phyloP scores from a whole-genome alignment of 129 eudicot genomes.

The Tagetes erecta region DNA sequence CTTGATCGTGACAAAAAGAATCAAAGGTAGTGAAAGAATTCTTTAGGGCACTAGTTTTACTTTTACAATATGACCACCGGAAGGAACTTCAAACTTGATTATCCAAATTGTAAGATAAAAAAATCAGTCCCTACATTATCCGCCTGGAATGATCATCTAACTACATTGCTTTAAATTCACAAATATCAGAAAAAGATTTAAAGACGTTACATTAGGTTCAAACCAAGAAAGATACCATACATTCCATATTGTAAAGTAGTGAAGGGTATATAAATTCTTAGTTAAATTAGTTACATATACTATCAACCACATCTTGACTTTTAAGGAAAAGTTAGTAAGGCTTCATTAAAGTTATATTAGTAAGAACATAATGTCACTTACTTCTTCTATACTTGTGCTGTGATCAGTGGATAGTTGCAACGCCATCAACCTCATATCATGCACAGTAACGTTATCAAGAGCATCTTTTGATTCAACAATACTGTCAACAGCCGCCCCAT shows the following conservation, averaged over 20 bases:
- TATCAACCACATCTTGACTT: background rate
- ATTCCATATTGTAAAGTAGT: conserved; percentile 6
- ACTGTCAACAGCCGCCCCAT: conserved; percentile 45
- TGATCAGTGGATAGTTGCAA: conserved; percentile 94
- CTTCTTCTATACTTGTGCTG: conserved; percentile 93
- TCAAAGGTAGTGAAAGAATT: conserved; percentile 19
- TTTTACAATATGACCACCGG: background rate
- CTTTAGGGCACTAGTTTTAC: conserved; percentile 9
- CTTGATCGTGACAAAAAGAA: conserved; percentile 18
- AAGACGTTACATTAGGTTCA: background rate
- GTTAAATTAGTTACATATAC: conserved; percentile 3
- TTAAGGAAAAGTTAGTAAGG: background rate
- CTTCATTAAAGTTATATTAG: conserved; percentile 8
- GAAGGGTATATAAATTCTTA: conserved; percentile 6
- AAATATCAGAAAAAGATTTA: conserved; percentile 12
- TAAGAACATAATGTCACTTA: conserved; percentile 37
- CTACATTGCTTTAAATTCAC: conserved; percentile 12
- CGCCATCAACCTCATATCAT: conserved; percentile 59
- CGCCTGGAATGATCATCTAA: background rate
- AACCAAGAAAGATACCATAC: background rate
- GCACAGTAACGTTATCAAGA: conserved; percentile 35
- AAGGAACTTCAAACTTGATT: background rate
- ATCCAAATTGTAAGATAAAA: conserved; percentile 11
- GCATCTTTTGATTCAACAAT: conserved; percentile 50
- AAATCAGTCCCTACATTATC: conserved; percentile 3